Conservation (phyloP, 1,284 basidiomycete species). For the Ceratobasidium sp. region DNA sequence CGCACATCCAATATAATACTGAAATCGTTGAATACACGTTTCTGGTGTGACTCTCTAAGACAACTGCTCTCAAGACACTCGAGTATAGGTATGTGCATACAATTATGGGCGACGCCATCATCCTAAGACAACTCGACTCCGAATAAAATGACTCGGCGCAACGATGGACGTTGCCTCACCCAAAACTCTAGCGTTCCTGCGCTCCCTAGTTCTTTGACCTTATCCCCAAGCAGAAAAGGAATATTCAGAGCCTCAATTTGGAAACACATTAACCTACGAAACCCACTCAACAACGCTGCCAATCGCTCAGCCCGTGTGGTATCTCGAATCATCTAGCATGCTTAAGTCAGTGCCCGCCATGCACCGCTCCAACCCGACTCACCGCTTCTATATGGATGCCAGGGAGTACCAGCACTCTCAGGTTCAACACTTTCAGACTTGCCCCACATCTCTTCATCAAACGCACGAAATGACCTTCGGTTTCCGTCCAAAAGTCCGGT, state of each 20-base stretch:
- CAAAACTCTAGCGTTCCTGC: conserved; percentile 31
- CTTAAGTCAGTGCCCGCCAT: neutral
- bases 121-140: conserved; percentile 8
- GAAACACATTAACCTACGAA: conserved; percentile 1
- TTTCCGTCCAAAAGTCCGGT: conserved; percentile 29
- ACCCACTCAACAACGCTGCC: conserved; percentile 13
- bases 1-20: too few species aligned
- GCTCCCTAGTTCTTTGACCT: conserved; percentile 11
- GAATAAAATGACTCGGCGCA: conserved; percentile 20
- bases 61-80: too few species aligned
- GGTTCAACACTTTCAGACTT: conserved; percentile 3
- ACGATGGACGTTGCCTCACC: neutral
- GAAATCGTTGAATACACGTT: too few species aligned
- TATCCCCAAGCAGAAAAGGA: neutral
- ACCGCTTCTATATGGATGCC: neutral
- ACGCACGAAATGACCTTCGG: conserved; percentile 9
- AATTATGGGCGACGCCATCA: too few species aligned
- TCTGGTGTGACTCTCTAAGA: too few species aligned
- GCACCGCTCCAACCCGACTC: neutral
- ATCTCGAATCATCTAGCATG: conserved; percentile 1
- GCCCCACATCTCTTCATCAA: neutral
- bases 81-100: too few species aligned
- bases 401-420: conserved; percentile 15
- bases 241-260: neutral
- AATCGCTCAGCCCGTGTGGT: conserved; percentile 9